Percentiles rank a stretch among this genome's conserved stretches.
Evolutionary conservation across 1,284 basidiomycete genomes (phyloP).

Genomic region (Sanghuangporus sanghuang): DNA sequence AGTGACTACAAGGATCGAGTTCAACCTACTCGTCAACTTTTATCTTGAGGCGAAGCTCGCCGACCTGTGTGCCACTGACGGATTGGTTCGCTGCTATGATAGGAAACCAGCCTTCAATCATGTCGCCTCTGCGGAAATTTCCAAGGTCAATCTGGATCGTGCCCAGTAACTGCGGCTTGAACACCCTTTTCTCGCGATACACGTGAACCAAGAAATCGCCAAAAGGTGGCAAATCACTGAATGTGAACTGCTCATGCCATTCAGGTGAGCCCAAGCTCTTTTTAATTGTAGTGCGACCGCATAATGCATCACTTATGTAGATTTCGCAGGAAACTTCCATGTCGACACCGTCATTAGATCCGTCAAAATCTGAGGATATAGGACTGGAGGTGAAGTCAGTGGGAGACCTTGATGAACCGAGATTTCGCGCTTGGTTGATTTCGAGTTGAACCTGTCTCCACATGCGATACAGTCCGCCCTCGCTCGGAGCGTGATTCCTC

Average conservation of each 20-base stretch:
- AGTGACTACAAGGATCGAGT: background rate
- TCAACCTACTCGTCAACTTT: conserved; percentile 67
- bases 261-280: conserved; percentile 58
- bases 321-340: conserved; percentile 69
- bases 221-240: conserved; percentile 68
- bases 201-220: conserved; percentile 59
- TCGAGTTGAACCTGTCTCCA: conserved; percentile 75
- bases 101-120: conserved; percentile 81
- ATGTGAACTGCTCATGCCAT: conserved; percentile 76
- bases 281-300: conserved; percentile 68
- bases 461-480: conserved; percentile 76
- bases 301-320: conserved; percentile 54
- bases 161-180: conserved; percentile 54
- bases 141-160: conserved; percentile 57
- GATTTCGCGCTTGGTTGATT: conserved; percentile 63
- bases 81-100: conserved; percentile 48
- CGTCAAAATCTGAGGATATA: conserved; percentile 20
- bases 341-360: conserved; percentile 51
- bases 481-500: conserved; percentile 43
- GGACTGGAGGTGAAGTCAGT: conserved; percentile 24
- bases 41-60: conserved; percentile 69
- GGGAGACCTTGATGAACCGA: conserved; percentile 42
- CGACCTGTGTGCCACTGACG: conserved; percentile 53
- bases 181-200: conserved; percentile 59
- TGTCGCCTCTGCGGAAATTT: conserved; percentile 68